Evolutionary conservation across 441 rosid species (phyloP).

Genomic region (Metrosideros polymorpha): DNA sequence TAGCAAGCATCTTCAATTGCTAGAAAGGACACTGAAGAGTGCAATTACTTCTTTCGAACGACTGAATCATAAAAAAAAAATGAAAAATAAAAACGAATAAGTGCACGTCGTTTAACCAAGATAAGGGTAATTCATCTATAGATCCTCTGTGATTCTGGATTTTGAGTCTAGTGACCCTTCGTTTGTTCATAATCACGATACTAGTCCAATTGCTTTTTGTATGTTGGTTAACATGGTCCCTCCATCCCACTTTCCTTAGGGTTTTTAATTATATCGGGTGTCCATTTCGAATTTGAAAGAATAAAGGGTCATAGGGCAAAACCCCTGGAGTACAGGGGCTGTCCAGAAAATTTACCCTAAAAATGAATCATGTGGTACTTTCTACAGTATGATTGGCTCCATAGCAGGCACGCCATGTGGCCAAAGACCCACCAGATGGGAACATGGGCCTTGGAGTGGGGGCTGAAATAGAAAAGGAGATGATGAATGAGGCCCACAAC

Average conservation of each 20-base stretch:
- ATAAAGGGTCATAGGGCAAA: background rate
- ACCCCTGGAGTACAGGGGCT: background rate
- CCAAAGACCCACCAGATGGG: background rate
- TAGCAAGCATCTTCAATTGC: background rate
- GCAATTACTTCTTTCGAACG: background rate
- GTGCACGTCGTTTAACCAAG: no score
- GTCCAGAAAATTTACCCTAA: background rate
- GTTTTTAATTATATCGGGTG: background rate
- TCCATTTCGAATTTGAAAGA: background rate
- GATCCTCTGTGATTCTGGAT: background rate
- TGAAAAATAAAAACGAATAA: background rate
- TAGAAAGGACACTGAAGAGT: background rate
- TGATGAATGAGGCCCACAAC: background rate
- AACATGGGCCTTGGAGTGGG: background rate
- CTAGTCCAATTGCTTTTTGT: background rate
- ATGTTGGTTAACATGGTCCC: background rate
- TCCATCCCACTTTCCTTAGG: background rate
- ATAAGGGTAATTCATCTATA: background rate
- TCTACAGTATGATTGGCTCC: background rate
- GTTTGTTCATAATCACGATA: background rate
- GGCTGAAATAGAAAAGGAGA: background rate
- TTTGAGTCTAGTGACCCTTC: background rate
- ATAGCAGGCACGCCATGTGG: background rate
- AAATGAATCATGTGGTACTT: background rate
- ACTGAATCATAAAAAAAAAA: background rate